These are phyloP conservation scores for Tolypocladium album DNA, from an alignment of 2,329 filamentous ascomycete species.

Conservation along the genomic window DNA sequence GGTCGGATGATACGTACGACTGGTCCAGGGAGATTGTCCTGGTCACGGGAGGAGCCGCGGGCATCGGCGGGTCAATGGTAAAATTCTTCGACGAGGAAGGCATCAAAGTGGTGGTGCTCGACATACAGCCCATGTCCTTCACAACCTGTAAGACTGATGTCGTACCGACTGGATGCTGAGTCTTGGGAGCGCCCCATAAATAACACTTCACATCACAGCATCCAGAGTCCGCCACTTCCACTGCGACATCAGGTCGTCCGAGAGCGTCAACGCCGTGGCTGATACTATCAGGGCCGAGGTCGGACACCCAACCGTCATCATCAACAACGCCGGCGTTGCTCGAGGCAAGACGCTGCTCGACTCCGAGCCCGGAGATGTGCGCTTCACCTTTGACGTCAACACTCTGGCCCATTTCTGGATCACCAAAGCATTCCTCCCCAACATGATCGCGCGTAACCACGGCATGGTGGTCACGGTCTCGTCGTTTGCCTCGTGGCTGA, in stretches of 20 bases:
- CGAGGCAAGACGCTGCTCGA: conserved; percentile 52
- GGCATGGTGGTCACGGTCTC: conserved; percentile 65
- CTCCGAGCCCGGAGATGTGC: conserved; percentile 44
- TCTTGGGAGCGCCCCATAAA: neutral
- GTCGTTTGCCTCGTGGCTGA: conserved; percentile 49
- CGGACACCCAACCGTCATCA: conserved; percentile 57
- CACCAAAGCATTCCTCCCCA: conserved; percentile 55
- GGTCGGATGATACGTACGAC: conserved; percentile 36
- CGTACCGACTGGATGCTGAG: neutral
- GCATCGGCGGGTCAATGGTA: conserved; percentile 60
- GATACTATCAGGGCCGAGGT: conserved; percentile 40
- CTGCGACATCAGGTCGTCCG: conserved; percentile 55
- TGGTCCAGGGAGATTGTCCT: conserved; percentile 62
- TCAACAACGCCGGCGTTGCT: conserved; percentile 61
- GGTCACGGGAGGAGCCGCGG: conserved; percentile 64
- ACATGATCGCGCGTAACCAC: conserved; percentile 53
- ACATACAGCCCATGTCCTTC: conserved; percentile 53
- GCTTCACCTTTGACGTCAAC: conserved; percentile 63
- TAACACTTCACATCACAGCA: conserved; percentile 10
- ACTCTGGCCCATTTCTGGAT: conserved; percentile 56
- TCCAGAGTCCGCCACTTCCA: conserved; percentile 55
- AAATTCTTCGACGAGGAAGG: conserved; percentile 52
- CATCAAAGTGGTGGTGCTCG: conserved; percentile 60
- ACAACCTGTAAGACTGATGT: conserved; percentile 28
- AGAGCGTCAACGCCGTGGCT: conserved; percentile 40